These are phyloP conservation scores for Boletus rufocinnamomeus DNA, from an alignment of 768 basidiomycete genomes.

Conservation along the genomic window DNA sequence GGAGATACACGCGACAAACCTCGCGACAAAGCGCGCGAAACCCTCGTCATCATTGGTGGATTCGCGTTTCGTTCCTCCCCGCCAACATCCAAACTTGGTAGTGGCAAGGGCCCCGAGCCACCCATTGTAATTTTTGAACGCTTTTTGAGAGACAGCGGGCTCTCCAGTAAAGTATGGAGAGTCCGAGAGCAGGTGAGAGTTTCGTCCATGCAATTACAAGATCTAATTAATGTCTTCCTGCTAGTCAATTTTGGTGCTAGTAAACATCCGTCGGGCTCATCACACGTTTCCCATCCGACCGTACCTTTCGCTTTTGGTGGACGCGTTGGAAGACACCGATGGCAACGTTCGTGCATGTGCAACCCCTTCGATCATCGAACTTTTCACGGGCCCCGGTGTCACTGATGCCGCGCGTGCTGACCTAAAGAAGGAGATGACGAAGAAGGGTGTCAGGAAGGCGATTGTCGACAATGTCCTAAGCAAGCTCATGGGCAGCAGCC, in stretches of 20 bases:
- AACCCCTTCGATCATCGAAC: slow-evolving; percentile 72
- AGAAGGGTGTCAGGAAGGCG: slow-evolving; percentile 83
- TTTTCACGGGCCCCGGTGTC: slow-evolving; percentile 84
- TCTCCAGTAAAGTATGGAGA: slow-evolving; percentile 83
- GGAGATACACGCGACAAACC: slow-evolving; percentile 74
- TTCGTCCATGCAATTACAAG: background rate
- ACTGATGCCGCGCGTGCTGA: slow-evolving; percentile 88
- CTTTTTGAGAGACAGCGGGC: slow-evolving; percentile 66
- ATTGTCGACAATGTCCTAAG: slow-evolving; percentile 80
- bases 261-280: slow-evolving; percentile 70
- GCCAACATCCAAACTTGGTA: slow-evolving; percentile 45
- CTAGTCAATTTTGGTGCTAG: slow-evolving; percentile 66
- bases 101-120: slow-evolving; percentile 66
- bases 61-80: slow-evolving; percentile 64
- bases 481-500: slow-evolving; percentile 54
- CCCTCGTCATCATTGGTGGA: slow-evolving; percentile 72
- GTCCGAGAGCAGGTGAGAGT: slow-evolving; percentile 80
- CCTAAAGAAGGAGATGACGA: slow-evolving; percentile 87
- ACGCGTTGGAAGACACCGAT: slow-evolving; percentile 87
- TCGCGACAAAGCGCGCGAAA: slow-evolving; percentile 73
- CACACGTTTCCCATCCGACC: slow-evolving; percentile 78
- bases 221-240: slow-evolving; percentile 3
- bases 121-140: slow-evolving; percentile 72
- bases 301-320: slow-evolving; percentile 79
- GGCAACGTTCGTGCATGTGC: slow-evolving; percentile 87